These are phyloP conservation scores for Pleurotus salmoneostramineus DNA, from an alignment of 768 basidiomycete species.

Conservation along the genomic window DNA sequence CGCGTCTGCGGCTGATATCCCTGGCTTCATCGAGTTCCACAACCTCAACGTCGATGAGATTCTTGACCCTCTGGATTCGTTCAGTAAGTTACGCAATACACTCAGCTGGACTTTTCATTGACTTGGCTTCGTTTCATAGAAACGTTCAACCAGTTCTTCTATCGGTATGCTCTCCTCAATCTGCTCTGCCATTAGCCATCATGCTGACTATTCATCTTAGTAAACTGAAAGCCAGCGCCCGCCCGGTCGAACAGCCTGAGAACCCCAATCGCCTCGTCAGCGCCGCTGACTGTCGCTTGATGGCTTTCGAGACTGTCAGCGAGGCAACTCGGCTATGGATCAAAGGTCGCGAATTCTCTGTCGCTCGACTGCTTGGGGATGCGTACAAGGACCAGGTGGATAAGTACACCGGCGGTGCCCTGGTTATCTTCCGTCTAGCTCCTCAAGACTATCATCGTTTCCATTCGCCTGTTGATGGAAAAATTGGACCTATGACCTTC, in stretches of 20 bases:
- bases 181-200: not conserved
- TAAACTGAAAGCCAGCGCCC: constrained; percentile 80
- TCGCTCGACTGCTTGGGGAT: constrained; percentile 77
- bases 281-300: constrained; percentile 94
- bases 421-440: constrained; percentile 89
- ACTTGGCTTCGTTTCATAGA: constrained; percentile 33
- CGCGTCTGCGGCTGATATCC: constrained; percentile 81
- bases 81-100: constrained; percentile 48
- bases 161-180: not conserved
- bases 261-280: constrained; percentile 80
- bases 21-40: constrained; percentile 87
- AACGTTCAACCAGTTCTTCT: constrained; percentile 91
- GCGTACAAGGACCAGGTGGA: constrained; percentile 66
- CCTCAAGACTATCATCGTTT: constrained; percentile 97
- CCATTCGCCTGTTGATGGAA: constrained; percentile 84
- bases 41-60: constrained; percentile 81
- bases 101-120: not conserved
- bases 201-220: constrained; percentile 28
- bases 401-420: constrained; percentile 72
- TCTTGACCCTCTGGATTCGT: constrained; percentile 75
- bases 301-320: constrained; percentile 83
- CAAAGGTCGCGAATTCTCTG: constrained; percentile 91
- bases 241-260: constrained; percentile 68
- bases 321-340: constrained; percentile 94
- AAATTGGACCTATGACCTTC: constrained; percentile 76